These are phyloP conservation scores for Xanthoconium stramineum DNA, from an alignment of 768 basidiomycete species.

Conservation along the genomic window DNA sequence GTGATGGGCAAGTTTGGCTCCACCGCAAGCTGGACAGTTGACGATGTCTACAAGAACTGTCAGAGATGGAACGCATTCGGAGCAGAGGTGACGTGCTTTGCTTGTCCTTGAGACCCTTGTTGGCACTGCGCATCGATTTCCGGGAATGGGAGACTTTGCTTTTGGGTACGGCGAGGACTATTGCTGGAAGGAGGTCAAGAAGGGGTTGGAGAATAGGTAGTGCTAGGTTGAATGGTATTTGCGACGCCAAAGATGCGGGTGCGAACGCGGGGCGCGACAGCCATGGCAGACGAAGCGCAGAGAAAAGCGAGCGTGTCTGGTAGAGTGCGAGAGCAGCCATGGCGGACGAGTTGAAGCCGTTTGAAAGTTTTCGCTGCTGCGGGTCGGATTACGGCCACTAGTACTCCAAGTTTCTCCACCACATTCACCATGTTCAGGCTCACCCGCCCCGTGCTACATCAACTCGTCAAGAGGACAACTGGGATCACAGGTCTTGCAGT, in stretches of 20 bases:
- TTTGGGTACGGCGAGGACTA: slow-evolving; percentile 92
- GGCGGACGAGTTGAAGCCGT: neutral
- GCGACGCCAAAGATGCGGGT: slow-evolving; percentile 22
- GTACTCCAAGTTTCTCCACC: slow-evolving; percentile 12
- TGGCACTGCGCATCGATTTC: slow-evolving; percentile 92
- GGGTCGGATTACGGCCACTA: slow-evolving; percentile 4
- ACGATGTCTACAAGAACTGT: slow-evolving; percentile 64
- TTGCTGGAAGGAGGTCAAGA: slow-evolving; percentile 78
- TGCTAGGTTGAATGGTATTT: slow-evolving; percentile 32
- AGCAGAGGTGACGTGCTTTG: slow-evolving; percentile 50
- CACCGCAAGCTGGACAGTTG: slow-evolving; percentile 86
- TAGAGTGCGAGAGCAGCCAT: slow-evolving; percentile 43
- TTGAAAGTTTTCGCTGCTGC: neutral
- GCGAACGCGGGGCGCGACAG: slow-evolving; percentile 13
- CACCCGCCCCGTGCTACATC: slow-evolving; percentile 67
- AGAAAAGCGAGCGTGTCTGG: slow-evolving; percentile 29
- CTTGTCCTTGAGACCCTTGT: slow-evolving; percentile 94
- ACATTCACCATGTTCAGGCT: slow-evolving; percentile 64
- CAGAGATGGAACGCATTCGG: neutral
- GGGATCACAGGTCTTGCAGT: slow-evolving; percentile 83
- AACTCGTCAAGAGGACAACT: slow-evolving; percentile 70
- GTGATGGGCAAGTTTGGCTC: slow-evolving; percentile 85
- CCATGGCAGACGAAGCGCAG: slow-evolving; percentile 27
- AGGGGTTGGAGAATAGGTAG: slow-evolving; percentile 45
- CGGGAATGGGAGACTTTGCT: slow-evolving; percentile 90